Evolutionary conservation across 805 yeast genomes (phyloP), one percentile per base, ranked within the genome.

Genomic region (Ogataea glucozyma): DNA sequence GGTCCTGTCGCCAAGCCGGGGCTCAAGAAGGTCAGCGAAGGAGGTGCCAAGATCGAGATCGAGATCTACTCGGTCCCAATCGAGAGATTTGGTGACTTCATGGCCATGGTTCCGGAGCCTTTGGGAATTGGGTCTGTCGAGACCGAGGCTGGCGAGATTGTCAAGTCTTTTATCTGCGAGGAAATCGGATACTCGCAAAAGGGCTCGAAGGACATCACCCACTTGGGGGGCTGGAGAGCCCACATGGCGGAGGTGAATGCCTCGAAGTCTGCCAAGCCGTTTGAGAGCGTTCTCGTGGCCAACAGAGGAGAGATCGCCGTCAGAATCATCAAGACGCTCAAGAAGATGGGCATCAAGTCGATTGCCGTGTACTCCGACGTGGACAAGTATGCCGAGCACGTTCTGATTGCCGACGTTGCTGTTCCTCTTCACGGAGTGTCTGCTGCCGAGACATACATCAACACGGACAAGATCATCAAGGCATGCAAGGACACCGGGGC

Each of bases 221-320:
- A 71, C 17, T 85, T 69, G 60, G 97, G 97, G 32, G 96, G 97
- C 4, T 91, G 97, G 91, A 80, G 82, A 62, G 67, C 72, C 2
- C 88, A 86, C 67, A 69, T 77, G 36, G 58, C 51, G 38, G 53
- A 49, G 33, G 39, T 37, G 42, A 51, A 41, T 45, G 57, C 67
- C 26, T 52, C 52, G 17, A 56, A 56, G 16, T 47, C 53, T 13
- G 67, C 67, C 44, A 79, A 77, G 56, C 93, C 95, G 1, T 88
- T 89, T 67, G 72, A 81, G 16, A 76, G 84, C 9, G 96, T 91
- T n/a, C 74, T 91, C 43, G 93, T 91, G 41, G 98, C 98, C 30
- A 91, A 91, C 71, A 79, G 99, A 69, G 98, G 98, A 63, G 99
- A 91, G 68, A 91, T 91, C 57, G 97, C 99, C 2, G 97, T 90